Conservation (phyloP, 164 flowering plant genomes). For the Amborella trichopoda region DNA sequence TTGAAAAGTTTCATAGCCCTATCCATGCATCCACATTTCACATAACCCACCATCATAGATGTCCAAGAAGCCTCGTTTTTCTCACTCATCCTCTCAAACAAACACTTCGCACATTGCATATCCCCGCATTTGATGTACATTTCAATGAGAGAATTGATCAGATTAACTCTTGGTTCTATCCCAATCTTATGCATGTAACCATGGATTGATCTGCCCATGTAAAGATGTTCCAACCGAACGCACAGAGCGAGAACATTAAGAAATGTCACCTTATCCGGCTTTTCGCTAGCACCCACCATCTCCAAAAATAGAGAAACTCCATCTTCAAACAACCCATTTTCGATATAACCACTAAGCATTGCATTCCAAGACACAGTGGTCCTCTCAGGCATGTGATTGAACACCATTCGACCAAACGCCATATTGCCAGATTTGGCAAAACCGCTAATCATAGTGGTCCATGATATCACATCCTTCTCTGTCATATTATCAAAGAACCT, state of each 20-base stretch:
- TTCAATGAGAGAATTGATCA: conserved; percentile 5
- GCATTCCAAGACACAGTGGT: conserved; percentile 11
- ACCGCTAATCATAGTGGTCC: conserved; percentile 14
- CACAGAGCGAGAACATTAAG: conserved; percentile 5
- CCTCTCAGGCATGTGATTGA: conserved; percentile 9
- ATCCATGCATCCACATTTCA: conserved; percentile 2
- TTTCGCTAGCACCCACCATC: conserved; percentile 1
- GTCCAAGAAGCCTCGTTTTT: conserved; percentile 9
- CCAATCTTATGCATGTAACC: conserved; percentile 1
- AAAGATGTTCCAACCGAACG: conserved; percentile 6
- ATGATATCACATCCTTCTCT: conserved; percentile 10
- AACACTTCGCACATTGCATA: neutral
- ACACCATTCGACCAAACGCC: conserved; percentile 2
- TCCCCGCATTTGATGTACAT: conserved; percentile 8
- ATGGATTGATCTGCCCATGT: conserved; percentile 6
- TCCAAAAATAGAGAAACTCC: neutral
- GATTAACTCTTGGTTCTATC: conserved; percentile 1
- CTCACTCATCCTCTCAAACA: conserved; percentile 4
- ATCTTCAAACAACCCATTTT: conserved; percentile 3
- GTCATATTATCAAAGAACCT: conserved; percentile 10
- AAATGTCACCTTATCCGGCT: conserved; percentile 8
- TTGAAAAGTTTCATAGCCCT: conserved; percentile 23
- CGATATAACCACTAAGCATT: conserved; percentile 4
- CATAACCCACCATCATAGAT: conserved; percentile 5
- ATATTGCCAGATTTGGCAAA: conserved; percentile 8